Percentiles rank a stretch among this genome's conserved stretches.
Evolutionary conservation across 1,139 yeast genomes (phyloP).

Genomic region (Trichomonascaceae sp.): DNA sequence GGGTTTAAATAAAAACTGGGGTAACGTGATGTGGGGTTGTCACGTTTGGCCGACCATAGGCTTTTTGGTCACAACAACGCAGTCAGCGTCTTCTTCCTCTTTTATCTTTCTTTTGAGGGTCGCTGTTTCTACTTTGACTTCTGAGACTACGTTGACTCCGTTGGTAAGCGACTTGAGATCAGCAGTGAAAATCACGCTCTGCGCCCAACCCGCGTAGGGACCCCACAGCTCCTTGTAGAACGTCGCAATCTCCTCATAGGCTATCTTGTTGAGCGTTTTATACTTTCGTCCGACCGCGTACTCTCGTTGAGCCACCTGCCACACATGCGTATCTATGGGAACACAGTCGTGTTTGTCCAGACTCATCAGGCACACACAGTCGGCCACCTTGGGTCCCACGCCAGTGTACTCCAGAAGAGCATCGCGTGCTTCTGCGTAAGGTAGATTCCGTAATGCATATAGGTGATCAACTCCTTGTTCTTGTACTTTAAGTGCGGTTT

Average conservation of each 20-base stretch:
- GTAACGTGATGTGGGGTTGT: too few relatives aligned
- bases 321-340: constrained; percentile 96
- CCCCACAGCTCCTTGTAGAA: constrained; percentile 71
- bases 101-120: background rate
- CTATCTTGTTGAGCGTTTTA: constrained; percentile 40
- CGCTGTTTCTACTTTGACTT: background rate
- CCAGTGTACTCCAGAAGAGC: constrained; percentile 62
- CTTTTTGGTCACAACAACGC: too few relatives aligned
- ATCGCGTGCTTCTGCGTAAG: constrained; percentile 49
- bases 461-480: constrained; percentile 17
- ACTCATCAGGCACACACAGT: constrained; percentile 88
- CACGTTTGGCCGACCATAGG: too few relatives aligned
- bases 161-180: constrained; percentile 32
- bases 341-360: constrained; percentile 78
- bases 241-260: constrained; percentile 46
- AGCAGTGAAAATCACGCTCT: constrained; percentile 77
- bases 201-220: constrained; percentile 96
- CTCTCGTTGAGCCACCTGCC: constrained; percentile 77
- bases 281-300: constrained; percentile 41
- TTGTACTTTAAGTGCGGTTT: constrained; percentile 49
- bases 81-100: background rate
- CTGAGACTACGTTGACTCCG: background rate
- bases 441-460: constrained; percentile 28
- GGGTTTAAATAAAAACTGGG: too few relatives aligned
- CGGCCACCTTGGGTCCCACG: constrained; percentile 97